Percentiles rank a stretch among this genome's conserved stretches.
Evolutionary conservation across 208 protist genomes (phyloP).

Genomic region (Leishmania tarentolae): DNA sequence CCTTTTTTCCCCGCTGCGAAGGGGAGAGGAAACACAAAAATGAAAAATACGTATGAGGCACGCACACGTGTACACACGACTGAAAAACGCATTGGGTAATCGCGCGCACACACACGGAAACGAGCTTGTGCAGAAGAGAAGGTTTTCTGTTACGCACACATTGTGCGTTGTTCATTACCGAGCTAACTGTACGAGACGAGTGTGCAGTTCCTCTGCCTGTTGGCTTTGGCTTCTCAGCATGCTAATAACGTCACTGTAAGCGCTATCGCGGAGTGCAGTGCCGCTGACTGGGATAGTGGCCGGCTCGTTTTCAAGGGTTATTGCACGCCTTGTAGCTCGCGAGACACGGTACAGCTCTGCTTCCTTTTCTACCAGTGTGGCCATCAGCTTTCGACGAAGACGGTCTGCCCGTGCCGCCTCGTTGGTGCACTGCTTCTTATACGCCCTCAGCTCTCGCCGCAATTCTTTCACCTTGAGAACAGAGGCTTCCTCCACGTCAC

Average conservation of each 20-base stretch:
- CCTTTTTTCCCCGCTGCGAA: background rate
- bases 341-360: slow-evolving; percentile 19
- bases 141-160: background rate
- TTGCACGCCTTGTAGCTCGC: background rate
- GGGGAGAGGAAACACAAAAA: slow-evolving; percentile 11
- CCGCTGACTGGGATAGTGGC: background rate
- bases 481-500: slow-evolving; percentile 58
- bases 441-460: slow-evolving; percentile 49
- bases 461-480: slow-evolving; percentile 42
- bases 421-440: slow-evolving; percentile 45
- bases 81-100: background rate
- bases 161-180: slow-evolving; percentile 1
- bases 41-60: background rate
- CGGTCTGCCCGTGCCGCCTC: slow-evolving; percentile 54
- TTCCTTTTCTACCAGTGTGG: slow-evolving; percentile 60
- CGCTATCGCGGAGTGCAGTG: background rate
- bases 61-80: background rate
- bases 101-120: background rate
- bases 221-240: slow-evolving; percentile 65
- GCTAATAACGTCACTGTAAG: slow-evolving; percentile 51
- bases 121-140: background rate
- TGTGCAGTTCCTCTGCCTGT: slow-evolving; percentile 65
- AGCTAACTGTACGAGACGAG: slow-evolving; percentile 60
- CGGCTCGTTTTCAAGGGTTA: slow-evolving; percentile 4
- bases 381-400: slow-evolving; percentile 62